A percentile compares a stretch with the other conserved stretches of the same genome.
Conservation (phyloP, 495 filamentous ascomycete species). For the Xylaria bambusicola region DNA sequence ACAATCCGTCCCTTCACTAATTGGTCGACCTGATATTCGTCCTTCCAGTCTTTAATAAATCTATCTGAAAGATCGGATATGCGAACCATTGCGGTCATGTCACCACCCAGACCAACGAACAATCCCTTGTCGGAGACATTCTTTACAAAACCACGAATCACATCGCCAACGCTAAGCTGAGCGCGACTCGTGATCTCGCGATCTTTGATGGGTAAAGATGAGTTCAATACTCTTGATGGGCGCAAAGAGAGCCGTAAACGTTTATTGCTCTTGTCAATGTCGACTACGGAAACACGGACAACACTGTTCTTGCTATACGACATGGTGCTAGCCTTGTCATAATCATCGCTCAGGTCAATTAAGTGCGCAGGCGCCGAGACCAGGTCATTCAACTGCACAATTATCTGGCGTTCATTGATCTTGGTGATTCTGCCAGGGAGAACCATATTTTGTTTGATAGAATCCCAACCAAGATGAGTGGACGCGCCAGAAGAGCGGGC, state of each 20-base stretch:
- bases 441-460: slow-evolving; percentile 74
- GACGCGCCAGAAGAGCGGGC: slow-evolving; percentile 59
- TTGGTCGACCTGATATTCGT: slow-evolving; percentile 80
- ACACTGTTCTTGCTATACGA: slow-evolving; percentile 78
- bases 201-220: slow-evolving; percentile 79
- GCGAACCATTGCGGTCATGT: slow-evolving; percentile 77
- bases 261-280: slow-evolving; percentile 81
- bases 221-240: slow-evolving; percentile 85
- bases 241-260: slow-evolving; percentile 77
- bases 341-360: slow-evolving; percentile 84
- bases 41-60: slow-evolving; percentile 94
- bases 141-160: slow-evolving; percentile 87
- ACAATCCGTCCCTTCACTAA: slow-evolving; percentile 85
- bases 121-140: slow-evolving; percentile 82
- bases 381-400: slow-evolving; percentile 79
- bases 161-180: slow-evolving; percentile 74
- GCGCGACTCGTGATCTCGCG: slow-evolving; percentile 67
- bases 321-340: slow-evolving; percentile 63
- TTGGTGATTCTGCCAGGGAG: slow-evolving; percentile 82
- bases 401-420: slow-evolving; percentile 75
- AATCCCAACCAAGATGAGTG: slow-evolving; percentile 63
- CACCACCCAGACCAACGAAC: slow-evolving; percentile 76
- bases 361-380: slow-evolving; percentile 74
- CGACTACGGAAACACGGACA: slow-evolving; percentile 77
- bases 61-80: slow-evolving; percentile 87